Conservation (phyloP, 768 basidiomycete species). For the Termitomyces titanicus region DNA sequence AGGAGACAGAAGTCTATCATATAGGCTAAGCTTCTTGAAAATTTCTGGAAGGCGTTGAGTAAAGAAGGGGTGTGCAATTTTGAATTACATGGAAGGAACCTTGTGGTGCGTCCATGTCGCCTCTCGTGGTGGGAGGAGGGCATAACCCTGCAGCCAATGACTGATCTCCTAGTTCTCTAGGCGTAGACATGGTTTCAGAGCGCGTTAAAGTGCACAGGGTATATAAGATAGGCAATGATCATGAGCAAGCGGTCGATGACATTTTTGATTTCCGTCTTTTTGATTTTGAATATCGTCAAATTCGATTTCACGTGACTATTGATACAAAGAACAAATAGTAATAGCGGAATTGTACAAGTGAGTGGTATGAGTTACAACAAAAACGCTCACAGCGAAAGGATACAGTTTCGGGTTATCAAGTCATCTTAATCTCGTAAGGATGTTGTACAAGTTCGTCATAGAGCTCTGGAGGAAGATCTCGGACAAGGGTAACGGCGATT, state of each 20-base stretch:
- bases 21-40: slow-evolving; percentile 2
- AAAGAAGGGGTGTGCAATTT: neutral
- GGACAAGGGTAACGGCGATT: slow-evolving; percentile 90
- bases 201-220: neutral
- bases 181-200: neutral
- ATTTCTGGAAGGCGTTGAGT: neutral
- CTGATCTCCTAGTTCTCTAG: neutral
- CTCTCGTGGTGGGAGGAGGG: neutral
- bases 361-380: slow-evolving; percentile 3
- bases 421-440: slow-evolving; percentile 58
- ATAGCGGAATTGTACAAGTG: too few relatives aligned
- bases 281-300: slow-evolving; percentile 17
- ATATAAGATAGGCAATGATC: neutral
- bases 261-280: slow-evolving; percentile 7
- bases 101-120: neutral
- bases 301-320: slow-evolving; percentile 11
- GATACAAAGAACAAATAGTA: slow-evolving; percentile 1
- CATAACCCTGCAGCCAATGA: neutral
- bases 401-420: slow-evolving; percentile 10
- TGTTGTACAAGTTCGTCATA: slow-evolving; percentile 90
- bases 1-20: neutral
- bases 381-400: slow-evolving; percentile 1
- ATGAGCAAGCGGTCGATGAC: neutral
- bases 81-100: neutral
- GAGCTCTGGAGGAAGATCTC: slow-evolving; percentile 82